Evolutionary conservation across 2,329 filamentous ascomycete species (phyloP).

Genomic region (Helminthosporium solani): DNA sequence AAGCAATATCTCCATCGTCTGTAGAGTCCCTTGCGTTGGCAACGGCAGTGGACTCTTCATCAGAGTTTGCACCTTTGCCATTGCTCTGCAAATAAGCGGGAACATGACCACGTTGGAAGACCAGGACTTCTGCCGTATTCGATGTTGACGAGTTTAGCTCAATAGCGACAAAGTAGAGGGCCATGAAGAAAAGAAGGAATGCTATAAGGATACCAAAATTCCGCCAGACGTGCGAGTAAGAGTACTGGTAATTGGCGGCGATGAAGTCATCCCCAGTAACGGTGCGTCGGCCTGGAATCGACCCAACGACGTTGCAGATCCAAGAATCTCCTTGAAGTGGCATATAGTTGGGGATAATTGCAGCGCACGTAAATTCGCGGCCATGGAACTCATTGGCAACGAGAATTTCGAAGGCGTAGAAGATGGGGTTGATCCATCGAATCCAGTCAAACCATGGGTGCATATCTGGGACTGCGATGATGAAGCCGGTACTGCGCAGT

Average conservation of each 20-base stretch:
- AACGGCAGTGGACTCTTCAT: conserved; percentile 38
- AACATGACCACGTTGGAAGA: conserved; percentile 57
- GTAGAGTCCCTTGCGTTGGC: conserved; percentile 26
- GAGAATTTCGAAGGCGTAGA: conserved; percentile 76
- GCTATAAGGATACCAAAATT: conserved; percentile 69
- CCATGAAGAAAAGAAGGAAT: conserved; percentile 65
- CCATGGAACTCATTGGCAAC: conserved; percentile 69
- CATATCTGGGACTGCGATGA: conserved; percentile 64
- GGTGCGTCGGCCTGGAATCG: conserved; percentile 40
- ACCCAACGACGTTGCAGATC: conserved; percentile 44
- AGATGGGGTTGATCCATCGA: conserved; percentile 72
- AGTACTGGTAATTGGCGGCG: conserved; percentile 35
- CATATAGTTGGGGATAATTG: conserved; percentile 42
- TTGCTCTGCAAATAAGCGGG: conserved; percentile 41
- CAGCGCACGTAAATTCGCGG: conserved; percentile 36
- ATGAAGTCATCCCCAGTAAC: conserved; percentile 45
- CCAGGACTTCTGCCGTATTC: conserved; percentile 67
- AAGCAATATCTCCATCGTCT: conserved; percentile 41
- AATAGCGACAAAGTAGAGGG: conserved; percentile 61
- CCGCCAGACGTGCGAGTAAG: conserved; percentile 52
- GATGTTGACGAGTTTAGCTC: conserved; percentile 65
- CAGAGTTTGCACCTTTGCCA: conserved; percentile 28
- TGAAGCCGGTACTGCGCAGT: conserved; percentile 59
- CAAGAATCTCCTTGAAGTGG: conserved; percentile 22
- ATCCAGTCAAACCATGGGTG: conserved; percentile 44